phyloP scores from a whole-genome alignment of 2,329 filamentous ascomycete species.

The Fusarium globosum region DNA sequence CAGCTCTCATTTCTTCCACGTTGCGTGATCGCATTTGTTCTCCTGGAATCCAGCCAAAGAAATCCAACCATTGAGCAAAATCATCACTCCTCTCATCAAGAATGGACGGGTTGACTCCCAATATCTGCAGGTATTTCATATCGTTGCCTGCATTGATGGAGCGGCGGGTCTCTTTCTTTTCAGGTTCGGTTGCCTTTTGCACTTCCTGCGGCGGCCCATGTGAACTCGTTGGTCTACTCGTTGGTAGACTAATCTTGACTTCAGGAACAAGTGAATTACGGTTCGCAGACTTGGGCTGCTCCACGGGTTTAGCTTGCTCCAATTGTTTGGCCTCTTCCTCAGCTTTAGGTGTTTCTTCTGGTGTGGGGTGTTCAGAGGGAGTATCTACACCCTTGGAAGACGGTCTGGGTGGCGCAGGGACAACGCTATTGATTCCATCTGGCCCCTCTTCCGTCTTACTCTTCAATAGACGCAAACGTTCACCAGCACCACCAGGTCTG shows the following conservation, averaged over 20 bases:
- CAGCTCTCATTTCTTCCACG: conserved; percentile 82
- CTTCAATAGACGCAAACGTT: conserved; percentile 75
- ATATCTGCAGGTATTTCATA: conserved; percentile 77
- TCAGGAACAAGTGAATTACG: conserved; percentile 60
- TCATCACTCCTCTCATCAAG: conserved; percentile 81
- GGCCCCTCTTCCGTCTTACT: conserved; percentile 73
- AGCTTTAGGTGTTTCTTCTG: conserved; percentile 11
- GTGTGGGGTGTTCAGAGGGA: conserved; percentile 40
- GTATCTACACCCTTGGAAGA: conserved; percentile 50
- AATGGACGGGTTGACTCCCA: conserved; percentile 82
- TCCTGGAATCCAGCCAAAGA: conserved; percentile 87
- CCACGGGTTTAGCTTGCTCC: conserved; percentile 32
- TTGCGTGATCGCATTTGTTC: conserved; percentile 78
- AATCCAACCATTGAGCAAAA: conserved; percentile 83
- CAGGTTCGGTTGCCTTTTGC: conserved; percentile 44
- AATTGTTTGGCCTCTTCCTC: conserved; percentile 11
- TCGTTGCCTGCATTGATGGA: conserved; percentile 78
- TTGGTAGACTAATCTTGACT: conserved; percentile 67
- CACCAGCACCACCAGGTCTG: conserved; percentile 85
- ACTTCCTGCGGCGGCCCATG: conserved; percentile 53
- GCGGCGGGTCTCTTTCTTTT: conserved; percentile 63
- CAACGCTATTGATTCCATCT: conserved; percentile 89
- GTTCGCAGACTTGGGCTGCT: conserved; percentile 48
- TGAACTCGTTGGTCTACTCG: conserved; percentile 54
- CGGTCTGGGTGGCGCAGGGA: conserved; percentile 77